A percentile compares a stretch with the other conserved stretches of the same genome.
Conservation (phyloP, 2,329 filamentous ascomycete species). For the Fusarium denticulatum region DNA sequence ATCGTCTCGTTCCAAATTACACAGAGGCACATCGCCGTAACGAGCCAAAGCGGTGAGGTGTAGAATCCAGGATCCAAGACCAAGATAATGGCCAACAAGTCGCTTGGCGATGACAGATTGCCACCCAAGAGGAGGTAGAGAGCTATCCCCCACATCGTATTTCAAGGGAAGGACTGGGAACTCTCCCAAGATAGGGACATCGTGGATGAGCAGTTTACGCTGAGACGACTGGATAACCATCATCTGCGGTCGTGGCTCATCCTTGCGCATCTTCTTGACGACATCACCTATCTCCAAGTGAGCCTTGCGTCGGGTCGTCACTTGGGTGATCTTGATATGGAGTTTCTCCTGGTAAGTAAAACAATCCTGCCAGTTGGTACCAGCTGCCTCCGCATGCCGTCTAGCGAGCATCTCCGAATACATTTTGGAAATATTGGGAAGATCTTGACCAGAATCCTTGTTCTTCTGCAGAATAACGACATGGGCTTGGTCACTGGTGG, state of each 20-base stretch:
- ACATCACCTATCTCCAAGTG: slow-evolving; percentile 88
- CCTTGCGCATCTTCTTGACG: slow-evolving; percentile 88
- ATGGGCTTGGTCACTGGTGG: slow-evolving; percentile 79
- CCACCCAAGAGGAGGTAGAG: slow-evolving; percentile 92
- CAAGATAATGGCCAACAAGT: slow-evolving; percentile 88
- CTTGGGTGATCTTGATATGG: slow-evolving; percentile 85
- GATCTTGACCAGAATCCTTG: slow-evolving; percentile 78
- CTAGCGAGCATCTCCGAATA: slow-evolving; percentile 80
- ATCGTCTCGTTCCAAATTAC: slow-evolving; percentile 94
- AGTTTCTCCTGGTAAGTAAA: slow-evolving; percentile 89
- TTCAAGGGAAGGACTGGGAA: slow-evolving; percentile 85
- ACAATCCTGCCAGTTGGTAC: slow-evolving; percentile 78
- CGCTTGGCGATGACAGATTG: slow-evolving; percentile 88
- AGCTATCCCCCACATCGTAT: slow-evolving; percentile 84
- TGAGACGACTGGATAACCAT: slow-evolving; percentile 93
- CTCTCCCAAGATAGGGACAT: slow-evolving; percentile 84
- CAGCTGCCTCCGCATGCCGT: slow-evolving; percentile 72
- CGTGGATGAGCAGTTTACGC: slow-evolving; percentile 80
- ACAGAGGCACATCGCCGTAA: slow-evolving; percentile 93
- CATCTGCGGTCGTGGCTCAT: slow-evolving; percentile 82
- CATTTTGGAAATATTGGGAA: slow-evolving; percentile 90
- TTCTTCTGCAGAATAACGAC: slow-evolving; percentile 88
- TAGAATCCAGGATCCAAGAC: slow-evolving; percentile 90
- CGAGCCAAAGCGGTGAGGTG: slow-evolving; percentile 88
- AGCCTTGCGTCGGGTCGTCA: slow-evolving; percentile 89